Conservation (phyloP, 2,329 filamentous ascomycete genomes). For the Trichophyton benhamiae region DNA sequence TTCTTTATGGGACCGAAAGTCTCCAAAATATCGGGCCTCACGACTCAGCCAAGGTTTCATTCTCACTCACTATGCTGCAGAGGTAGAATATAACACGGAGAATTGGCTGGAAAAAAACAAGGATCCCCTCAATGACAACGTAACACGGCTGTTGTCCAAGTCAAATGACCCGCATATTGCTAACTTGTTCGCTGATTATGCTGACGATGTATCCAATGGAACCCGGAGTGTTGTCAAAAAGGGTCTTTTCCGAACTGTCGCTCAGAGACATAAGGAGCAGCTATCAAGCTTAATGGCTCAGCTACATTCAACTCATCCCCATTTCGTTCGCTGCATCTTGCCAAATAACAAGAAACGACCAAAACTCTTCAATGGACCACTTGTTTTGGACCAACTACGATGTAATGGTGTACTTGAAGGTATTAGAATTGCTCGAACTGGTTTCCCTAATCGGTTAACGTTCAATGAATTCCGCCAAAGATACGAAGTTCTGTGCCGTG, state of each 20-base stretch:
- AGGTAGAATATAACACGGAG: slow-evolving; percentile 91
- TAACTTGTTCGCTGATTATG: slow-evolving; percentile 75
- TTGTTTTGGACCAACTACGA: slow-evolving; percentile 94
- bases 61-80: slow-evolving; percentile 91
- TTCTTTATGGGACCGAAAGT: slow-evolving; percentile 91
- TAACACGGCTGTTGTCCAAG: slow-evolving; percentile 72
- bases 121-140: slow-evolving; percentile 91
- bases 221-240: slow-evolving; percentile 80
- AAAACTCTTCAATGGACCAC: slow-evolving; percentile 77
- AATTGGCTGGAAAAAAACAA: slow-evolving; percentile 99
- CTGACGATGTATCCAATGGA: slow-evolving; percentile 59
- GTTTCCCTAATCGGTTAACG: slow-evolving; percentile 83
- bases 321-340: slow-evolving; percentile 94
- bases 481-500: slow-evolving; percentile 83
- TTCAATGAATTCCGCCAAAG: slow-evolving; percentile 91
- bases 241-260: slow-evolving; percentile 90
- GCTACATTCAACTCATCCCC: slow-evolving; percentile 88
- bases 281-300: slow-evolving; percentile 93
- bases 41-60: slow-evolving; percentile 85
- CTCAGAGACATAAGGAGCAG: slow-evolving; percentile 94
- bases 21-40: slow-evolving; percentile 79
- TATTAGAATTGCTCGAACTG: slow-evolving; percentile 90
- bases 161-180: slow-evolving; percentile 78
- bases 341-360: slow-evolving; percentile 96
- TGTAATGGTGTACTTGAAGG: slow-evolving; percentile 99